Percentiles rank a stretch among this genome's conserved stretches.
phyloP scores from a whole-genome alignment of 2,329 filamentous ascomycete species.

The Fusarium palustre region DNA sequence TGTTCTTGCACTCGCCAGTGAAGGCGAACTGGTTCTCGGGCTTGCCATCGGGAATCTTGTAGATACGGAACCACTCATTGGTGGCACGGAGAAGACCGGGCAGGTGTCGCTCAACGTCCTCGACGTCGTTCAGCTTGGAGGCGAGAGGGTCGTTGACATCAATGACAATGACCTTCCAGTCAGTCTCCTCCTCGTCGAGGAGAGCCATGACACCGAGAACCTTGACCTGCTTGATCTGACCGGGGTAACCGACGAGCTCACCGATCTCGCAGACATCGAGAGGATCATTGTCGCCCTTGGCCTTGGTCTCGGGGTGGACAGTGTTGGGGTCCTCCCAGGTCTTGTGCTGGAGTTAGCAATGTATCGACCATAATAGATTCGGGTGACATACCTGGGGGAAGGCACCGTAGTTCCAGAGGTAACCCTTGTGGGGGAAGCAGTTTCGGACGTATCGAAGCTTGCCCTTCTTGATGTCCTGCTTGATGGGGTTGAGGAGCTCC shows the following conservation, averaged over 20 bases:
- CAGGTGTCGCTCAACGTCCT: conserved; percentile 98
- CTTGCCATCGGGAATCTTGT: conserved; percentile 99
- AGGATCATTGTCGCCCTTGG: conserved; percentile 99
- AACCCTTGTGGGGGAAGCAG: conserved; percentile 99
- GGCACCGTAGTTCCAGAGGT: conserved; percentile 99
- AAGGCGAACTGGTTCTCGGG: conserved; percentile 99
- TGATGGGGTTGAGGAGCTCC: conserved; percentile 97
- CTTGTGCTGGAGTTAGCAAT: conserved; percentile 59
- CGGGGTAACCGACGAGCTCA: conserved; percentile 94
- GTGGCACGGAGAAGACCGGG: conserved; percentile 96
- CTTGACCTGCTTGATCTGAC: conserved; percentile 99
- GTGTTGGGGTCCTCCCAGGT: conserved; percentile 99
- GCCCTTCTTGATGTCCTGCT: conserved; percentile 99
- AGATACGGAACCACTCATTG: conserved; percentile 99
- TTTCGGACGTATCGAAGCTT: conserved; percentile 99
- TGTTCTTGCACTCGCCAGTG: conserved; percentile 99
- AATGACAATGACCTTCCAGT: conserved; percentile 99
- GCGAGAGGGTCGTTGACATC: conserved; percentile 98
- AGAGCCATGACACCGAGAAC: conserved; percentile 99
- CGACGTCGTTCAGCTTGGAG: conserved; percentile 95
- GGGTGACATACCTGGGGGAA: conserved; percentile 83
- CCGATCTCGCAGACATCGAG: conserved; percentile 99
- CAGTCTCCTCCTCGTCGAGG: conserved; percentile 99
- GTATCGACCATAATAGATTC: conserved; percentile 10
- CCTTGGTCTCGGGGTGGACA: conserved; percentile 98